These are phyloP conservation scores for Russula sp. DNA, from an alignment of 768 basidiomycete species.

Conservation along the genomic window DNA sequence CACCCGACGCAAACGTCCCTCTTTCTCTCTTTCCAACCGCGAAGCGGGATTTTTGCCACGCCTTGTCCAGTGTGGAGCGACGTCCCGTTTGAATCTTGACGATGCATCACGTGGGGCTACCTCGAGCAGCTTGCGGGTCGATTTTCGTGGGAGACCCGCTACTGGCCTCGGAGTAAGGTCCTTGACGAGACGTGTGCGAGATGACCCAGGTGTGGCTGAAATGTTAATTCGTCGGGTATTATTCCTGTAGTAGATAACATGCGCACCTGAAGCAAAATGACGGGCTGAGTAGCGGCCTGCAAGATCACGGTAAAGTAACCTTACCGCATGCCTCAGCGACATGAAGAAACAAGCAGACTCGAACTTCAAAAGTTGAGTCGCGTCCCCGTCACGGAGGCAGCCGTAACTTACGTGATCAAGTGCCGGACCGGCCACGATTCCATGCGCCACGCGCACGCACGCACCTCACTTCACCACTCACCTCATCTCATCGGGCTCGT, in stretches of 20 bases:
- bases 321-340: neutral
- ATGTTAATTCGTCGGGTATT: neutral
- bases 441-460: too few relatives aligned
- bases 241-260: neutral
- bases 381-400: too few relatives aligned
- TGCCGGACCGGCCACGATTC: too few relatives aligned
- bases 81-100: slow-evolving; percentile 6
- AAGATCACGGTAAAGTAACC: neutral
- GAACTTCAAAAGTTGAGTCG: too few relatives aligned
- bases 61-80: neutral
- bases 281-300: neutral
- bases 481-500: too few relatives aligned
- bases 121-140: slow-evolving; percentile 12
- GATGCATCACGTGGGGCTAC: slow-evolving; percentile 13
- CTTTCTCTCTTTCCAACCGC: neutral
- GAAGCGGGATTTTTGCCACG: neutral
- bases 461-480: too few relatives aligned
- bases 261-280: slow-evolving; percentile 11
- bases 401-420: too few relatives aligned
- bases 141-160: neutral
- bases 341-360: neutral
- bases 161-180: slow-evolving; percentile 15
- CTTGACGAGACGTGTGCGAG: slow-evolving; percentile 21
- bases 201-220: slow-evolving; percentile 33
- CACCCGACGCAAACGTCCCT: neutral